phyloP scores from a whole-genome alignment of 2,329 filamentous ascomycete genomes.

The Beauveria australis region DNA sequence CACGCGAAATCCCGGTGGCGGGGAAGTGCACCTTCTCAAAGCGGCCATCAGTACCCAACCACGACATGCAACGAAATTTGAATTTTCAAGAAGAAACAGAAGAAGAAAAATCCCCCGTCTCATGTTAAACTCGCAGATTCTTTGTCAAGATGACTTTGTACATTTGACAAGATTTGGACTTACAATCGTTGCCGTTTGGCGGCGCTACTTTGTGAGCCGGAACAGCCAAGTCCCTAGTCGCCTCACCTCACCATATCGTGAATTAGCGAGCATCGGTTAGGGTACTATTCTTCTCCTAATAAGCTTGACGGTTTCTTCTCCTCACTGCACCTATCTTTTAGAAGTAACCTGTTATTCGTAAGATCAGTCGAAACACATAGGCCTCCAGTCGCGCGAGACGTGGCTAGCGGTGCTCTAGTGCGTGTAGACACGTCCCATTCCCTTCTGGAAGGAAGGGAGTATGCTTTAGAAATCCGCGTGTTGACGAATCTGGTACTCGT shows the following conservation, averaged over 20 bases:
- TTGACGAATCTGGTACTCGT: too few relatives aligned
- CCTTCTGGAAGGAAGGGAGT: too few relatives aligned
- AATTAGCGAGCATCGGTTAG: constrained; percentile 27
- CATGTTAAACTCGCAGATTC: background rate
- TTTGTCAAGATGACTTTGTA: background rate
- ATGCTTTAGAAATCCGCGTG: too few relatives aligned
- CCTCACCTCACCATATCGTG: background rate
- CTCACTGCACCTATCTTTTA: background rate
- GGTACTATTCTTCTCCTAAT: constrained; percentile 28
- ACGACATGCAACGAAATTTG: background rate
- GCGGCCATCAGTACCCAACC: background rate
- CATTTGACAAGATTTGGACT: background rate
- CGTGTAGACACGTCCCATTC: too few relatives aligned
- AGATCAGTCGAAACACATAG: constrained; percentile 23
- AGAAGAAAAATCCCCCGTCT: background rate
- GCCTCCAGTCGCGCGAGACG: constrained; percentile 30
- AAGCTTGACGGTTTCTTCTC: background rate
- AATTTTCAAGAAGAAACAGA: background rate
- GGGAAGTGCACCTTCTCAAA: background rate
- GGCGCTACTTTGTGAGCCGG: background rate
- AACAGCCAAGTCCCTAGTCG: background rate
- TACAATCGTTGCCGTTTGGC: background rate
- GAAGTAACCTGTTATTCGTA: constrained; percentile 25
- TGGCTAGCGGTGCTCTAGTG: constrained; percentile 15
- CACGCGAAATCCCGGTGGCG: constrained; percentile 7